Evolutionary conservation across 345 rosid species (phyloP).

Genomic region (Luvunga scandens): DNA sequence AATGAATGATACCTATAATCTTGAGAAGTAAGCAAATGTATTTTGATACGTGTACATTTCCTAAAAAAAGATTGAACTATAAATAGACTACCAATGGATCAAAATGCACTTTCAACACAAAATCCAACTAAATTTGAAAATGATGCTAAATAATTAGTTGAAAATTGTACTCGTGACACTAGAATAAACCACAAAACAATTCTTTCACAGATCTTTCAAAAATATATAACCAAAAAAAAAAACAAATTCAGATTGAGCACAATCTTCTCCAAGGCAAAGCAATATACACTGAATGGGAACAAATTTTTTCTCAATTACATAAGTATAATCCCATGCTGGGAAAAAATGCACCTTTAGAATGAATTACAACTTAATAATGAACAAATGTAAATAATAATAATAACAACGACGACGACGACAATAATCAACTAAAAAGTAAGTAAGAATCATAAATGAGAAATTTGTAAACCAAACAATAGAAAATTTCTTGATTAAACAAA

Average conservation of each 20-base stretch:
- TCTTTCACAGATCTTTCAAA: no score
- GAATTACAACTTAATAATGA: background rate
- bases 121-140: no score
- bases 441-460: no score
- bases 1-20: constrained; percentile 58
- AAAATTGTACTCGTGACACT: no score
- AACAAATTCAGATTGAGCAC: no score
- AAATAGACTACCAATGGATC: background rate
- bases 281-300: background rate
- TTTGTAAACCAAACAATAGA: background rate
- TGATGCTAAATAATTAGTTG: no score
- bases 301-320: background rate
- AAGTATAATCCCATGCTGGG: background rate
- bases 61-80: constrained; percentile 34
- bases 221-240: no score
- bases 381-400: background rate
- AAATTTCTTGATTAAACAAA: background rate
- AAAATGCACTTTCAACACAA: background rate
- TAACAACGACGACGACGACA: no score
- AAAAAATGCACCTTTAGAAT: background rate
- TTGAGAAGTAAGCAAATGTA: constrained; percentile 73
- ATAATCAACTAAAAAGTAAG: background rate
- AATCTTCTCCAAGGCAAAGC: background rate
- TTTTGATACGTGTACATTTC: constrained; percentile 90
- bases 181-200: no score